phyloP scores from a whole-genome alignment of 106 monocot species.

The Phalaenopsis aphrodite region DNA sequence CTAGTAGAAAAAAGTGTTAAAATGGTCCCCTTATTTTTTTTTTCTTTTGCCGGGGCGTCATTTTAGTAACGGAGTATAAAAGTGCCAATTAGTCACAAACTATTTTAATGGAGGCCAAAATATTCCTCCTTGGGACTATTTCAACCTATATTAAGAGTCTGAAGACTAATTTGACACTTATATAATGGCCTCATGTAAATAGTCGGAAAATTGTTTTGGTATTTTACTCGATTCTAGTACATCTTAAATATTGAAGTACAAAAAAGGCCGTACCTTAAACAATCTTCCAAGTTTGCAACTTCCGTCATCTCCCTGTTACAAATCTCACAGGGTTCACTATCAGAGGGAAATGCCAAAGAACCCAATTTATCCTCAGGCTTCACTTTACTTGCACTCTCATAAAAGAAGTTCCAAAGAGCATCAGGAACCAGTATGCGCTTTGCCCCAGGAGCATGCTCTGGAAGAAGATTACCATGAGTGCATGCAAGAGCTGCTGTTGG shows the following conservation, averaged over 20 bases:
- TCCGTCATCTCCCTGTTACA: constrained; percentile 56
- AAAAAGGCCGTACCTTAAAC: constrained; percentile 42
- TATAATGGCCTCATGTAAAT: too few relatives aligned
- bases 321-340: constrained; percentile 53
- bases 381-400: constrained; percentile 38
- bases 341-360: constrained; percentile 48
- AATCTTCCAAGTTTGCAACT: constrained; percentile 71
- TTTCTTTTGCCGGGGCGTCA: too few relatives aligned
- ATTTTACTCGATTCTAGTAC: not conserved
- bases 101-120: too few relatives aligned
- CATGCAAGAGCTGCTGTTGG: constrained; percentile 82
- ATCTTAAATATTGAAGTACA: constrained; percentile 6
- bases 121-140: too few relatives aligned
- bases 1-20: not conserved
- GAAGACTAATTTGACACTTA: too few relatives aligned
- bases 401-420: constrained; percentile 74
- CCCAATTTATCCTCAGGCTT: constrained; percentile 45
- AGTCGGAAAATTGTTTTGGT: too few relatives aligned
- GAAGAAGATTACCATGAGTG: constrained; percentile 74
- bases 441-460: constrained; percentile 79
- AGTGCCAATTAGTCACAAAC: too few relatives aligned
- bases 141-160: too few relatives aligned
- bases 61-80: too few relatives aligned
- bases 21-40: too few relatives aligned
- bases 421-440: constrained; percentile 76